A percentile compares a stretch with the other conserved stretches of the same genome.
These are phyloP conservation scores for Daldinia vernicosa DNA, from an alignment of 495 filamentous ascomycete genomes.

Conservation along the genomic window DNA sequence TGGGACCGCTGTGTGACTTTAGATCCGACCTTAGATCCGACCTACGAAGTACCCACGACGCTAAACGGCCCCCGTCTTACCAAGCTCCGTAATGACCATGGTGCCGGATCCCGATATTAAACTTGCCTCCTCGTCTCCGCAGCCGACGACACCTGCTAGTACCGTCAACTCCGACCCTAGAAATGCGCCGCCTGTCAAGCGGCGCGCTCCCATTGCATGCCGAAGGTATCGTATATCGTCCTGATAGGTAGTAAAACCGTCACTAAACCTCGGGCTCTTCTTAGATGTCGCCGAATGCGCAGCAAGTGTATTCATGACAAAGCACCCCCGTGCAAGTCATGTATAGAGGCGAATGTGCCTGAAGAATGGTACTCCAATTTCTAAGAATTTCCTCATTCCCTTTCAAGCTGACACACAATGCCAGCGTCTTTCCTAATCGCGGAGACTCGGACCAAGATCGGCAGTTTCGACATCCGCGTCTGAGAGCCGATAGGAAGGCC, in stretches of 20 bases:
- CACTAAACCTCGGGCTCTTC: conserved; percentile 5
- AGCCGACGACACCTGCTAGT: conserved; percentile 18
- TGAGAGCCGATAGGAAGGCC: conserved; percentile 52
- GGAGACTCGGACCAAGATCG: conserved; percentile 57
- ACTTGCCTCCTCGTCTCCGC: conserved; percentile 24
- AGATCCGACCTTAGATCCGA: conserved; percentile 16
- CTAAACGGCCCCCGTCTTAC: conserved; percentile 30
- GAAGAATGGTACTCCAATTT: conserved; percentile 52
- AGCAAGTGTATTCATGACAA: conserved; percentile 60
- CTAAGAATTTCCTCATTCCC: neutral
- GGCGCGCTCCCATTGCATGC: conserved; percentile 59
- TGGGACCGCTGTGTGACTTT: conserved; percentile 35
- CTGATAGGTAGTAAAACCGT: neutral
- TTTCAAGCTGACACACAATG: conserved; percentile 10
- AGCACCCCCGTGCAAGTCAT: conserved; percentile 55
- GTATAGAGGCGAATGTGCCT: conserved; percentile 54
- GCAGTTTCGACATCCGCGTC: conserved; percentile 57
- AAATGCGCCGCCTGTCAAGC: conserved; percentile 47
- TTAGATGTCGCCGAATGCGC: conserved; percentile 60
- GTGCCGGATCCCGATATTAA: conserved; percentile 22
- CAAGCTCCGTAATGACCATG: conserved; percentile 30
- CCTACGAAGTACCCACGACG: conserved; percentile 9
- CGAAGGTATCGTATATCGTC: conserved; percentile 52
- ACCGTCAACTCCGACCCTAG: conserved; percentile 17
- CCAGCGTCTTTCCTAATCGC: conserved; percentile 55